A percentile compares a stretch with the other conserved stretches of the same genome.
phyloP scores from a whole-genome alignment of 73 alveolate species.

The Paramecium sonneborni region DNA sequence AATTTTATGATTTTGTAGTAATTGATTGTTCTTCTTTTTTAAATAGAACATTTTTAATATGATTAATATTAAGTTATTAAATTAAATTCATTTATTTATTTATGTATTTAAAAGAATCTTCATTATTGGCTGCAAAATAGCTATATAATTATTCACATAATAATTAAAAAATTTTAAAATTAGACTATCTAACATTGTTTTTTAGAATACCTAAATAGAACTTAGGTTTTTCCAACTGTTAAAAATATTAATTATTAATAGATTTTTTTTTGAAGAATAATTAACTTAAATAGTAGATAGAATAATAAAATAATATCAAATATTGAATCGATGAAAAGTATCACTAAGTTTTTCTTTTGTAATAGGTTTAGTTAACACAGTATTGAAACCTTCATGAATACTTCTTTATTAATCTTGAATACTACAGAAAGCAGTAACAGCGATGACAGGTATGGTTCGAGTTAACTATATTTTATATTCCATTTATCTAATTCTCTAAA shows the following conservation, averaged over 20 bases:
- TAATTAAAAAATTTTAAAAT: too few relatives aligned
- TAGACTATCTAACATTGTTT: too few relatives aligned
- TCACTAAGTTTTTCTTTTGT: background rate
- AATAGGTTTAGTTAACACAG: background rate
- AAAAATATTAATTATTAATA: too few relatives aligned
- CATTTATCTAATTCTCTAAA: slow-evolving; percentile 4
- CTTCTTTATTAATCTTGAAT: slow-evolving; percentile 28
- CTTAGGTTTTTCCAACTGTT: slow-evolving; percentile 28
- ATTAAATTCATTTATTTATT: slow-evolving; percentile 72
- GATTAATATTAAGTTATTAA: background rate
- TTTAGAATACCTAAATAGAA: too few relatives aligned
- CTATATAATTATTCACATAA: too few relatives aligned
- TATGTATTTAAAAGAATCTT: slow-evolving; percentile 70
- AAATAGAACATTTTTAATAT: background rate
- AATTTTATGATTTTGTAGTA: background rate
- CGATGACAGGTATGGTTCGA: slow-evolving; percentile 11
- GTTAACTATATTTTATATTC: background rate
- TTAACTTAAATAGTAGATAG: background rate
- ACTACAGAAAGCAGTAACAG: slow-evolving; percentile 44
- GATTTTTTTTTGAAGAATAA: too few relatives aligned
- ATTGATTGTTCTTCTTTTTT: slow-evolving; percentile 63
- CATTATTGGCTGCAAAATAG: slow-evolving; percentile 71
- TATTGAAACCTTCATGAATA: slow-evolving; percentile 37
- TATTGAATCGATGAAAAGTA: background rate
- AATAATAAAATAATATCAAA: background rate